A percentile compares a stretch with the other conserved stretches of the same genome.
phyloP scores from a whole-genome alignment of 2,329 filamentous ascomycete species.

The Myriosclerotinia scirpicola region DNA sequence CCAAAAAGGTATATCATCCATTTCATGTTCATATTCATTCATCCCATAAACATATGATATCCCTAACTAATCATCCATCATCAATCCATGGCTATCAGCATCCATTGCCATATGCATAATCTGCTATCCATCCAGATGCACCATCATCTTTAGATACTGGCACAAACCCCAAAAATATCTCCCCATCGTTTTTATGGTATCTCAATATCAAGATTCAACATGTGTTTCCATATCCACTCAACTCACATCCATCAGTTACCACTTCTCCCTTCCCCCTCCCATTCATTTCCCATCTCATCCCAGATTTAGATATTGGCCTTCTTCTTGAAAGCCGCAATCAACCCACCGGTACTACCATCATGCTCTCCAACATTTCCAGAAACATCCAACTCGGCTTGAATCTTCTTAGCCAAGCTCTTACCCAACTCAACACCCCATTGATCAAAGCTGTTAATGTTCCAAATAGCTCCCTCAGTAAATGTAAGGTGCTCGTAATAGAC shows the following conservation, averaged over 20 bases:
- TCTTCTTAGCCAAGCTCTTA: slow-evolving; percentile 94
- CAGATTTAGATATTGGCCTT: slow-evolving; percentile 33
- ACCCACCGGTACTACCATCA: slow-evolving; percentile 82
- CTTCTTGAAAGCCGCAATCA: slow-evolving; percentile 92
- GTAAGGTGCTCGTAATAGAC: slow-evolving; percentile 99
- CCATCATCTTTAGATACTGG: not conserved
- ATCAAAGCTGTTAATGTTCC: slow-evolving; percentile 99
- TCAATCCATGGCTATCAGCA: too few species aligned
- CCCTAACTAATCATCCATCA: too few species aligned
- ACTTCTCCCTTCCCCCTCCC: not conserved
- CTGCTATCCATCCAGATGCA: slow-evolving; percentile 8
- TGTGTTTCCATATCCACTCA: not conserved
- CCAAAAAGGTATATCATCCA: too few species aligned
- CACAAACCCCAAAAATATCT: not conserved
- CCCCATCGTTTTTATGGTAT: not conserved
- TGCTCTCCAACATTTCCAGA: slow-evolving; percentile 70
- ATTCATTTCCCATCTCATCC: not conserved
- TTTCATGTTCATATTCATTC: not conserved
- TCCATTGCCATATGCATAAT: too few species aligned
- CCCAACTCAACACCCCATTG: slow-evolving; percentile 99
- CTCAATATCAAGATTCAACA: not conserved
- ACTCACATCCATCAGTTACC: slow-evolving; percentile 2
- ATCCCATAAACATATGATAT: not conserved
- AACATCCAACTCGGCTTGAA: slow-evolving; percentile 80
- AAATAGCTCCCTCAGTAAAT: slow-evolving; percentile 95